Conservation (phyloP, 2,329 filamentous ascomycete genomes). For the Madurella fahalii region DNA sequence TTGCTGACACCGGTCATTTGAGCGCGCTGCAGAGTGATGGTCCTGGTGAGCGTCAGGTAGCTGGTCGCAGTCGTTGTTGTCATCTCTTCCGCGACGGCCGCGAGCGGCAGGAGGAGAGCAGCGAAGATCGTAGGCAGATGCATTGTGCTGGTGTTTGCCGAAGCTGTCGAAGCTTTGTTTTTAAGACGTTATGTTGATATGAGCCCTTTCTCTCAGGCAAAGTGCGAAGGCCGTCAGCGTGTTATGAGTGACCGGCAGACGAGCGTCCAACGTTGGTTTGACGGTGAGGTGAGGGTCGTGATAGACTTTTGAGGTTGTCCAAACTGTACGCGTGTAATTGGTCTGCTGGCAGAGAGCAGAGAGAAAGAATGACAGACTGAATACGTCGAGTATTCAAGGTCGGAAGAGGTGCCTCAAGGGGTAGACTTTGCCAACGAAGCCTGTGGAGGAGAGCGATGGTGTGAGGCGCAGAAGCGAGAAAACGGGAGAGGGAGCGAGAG, state of each 20-base stretch:
- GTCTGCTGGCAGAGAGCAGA: neutral
- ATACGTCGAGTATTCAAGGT: slow-evolving; percentile 33
- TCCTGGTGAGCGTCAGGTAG: slow-evolving; percentile 47
- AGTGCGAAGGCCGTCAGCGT: neutral
- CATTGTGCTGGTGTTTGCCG: slow-evolving; percentile 32
- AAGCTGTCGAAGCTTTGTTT: neutral
- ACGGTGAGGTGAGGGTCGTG: no score
- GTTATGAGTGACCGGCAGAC: neutral
- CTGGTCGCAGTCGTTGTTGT: slow-evolving; percentile 49
- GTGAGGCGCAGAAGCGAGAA: slow-evolving; percentile 16
- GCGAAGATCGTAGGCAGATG: slow-evolving; percentile 43
- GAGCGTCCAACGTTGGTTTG: no score
- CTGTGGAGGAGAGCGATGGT: slow-evolving; percentile 28
- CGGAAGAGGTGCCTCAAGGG: slow-evolving; percentile 26
- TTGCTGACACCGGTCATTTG: slow-evolving; percentile 34
- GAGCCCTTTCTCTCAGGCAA: neutral
- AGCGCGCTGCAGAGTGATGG: slow-evolving; percentile 38
- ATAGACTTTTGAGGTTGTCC: neutral
- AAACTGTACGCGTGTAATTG: neutral
- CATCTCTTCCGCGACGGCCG: slow-evolving; percentile 45
- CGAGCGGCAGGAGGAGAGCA: slow-evolving; percentile 48
- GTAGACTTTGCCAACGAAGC: slow-evolving; percentile 57
- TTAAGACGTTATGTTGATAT: slow-evolving; percentile 1
- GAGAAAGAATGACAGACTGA: slow-evolving; percentile 30
- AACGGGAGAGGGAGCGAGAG: slow-evolving; percentile 16